phyloP scores from a whole-genome alignment of 208 protist genomes.

The Zelonia costaricensis region DNA sequence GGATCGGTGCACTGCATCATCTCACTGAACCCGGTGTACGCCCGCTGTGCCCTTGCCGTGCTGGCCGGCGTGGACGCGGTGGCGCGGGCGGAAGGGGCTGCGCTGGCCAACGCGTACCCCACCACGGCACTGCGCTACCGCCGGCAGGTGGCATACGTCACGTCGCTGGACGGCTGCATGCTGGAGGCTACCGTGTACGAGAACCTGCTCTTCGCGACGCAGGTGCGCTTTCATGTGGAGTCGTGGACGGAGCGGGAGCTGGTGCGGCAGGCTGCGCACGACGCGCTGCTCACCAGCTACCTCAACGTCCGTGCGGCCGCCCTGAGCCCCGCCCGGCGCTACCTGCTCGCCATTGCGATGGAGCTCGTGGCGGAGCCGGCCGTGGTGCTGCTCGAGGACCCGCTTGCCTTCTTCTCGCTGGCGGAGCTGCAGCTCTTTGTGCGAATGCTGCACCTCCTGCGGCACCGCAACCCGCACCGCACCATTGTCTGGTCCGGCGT shows the following conservation, averaged over 20 bases:
- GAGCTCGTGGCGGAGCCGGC: conserved; percentile 53
- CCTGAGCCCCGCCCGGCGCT: conserved; percentile 19
- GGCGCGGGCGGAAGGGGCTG: conserved; percentile 46
- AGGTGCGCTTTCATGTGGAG: conserved; percentile 47
- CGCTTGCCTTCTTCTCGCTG: conserved; percentile 29
- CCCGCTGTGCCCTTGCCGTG: conserved; percentile 18
- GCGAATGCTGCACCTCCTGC: conserved; percentile 61
- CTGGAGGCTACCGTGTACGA: conserved; percentile 58
- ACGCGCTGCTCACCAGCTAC: conserved; percentile 56
- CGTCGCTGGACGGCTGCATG: conserved; percentile 62
- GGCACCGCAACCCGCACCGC: conserved; percentile 6
- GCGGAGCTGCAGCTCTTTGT: conserved; percentile 63
- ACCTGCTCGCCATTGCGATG: conserved; percentile 51
- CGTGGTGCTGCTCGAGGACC: conserved; percentile 65
- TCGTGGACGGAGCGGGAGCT: conserved; percentile 50
- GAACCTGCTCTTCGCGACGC: conserved; percentile 56
- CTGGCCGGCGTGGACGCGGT: conserved; percentile 55
- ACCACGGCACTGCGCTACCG: conserved; percentile 22
- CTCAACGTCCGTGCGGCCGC: conserved; percentile 3
- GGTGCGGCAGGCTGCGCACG: conserved; percentile 61
- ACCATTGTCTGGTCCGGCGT: conserved; percentile 21
- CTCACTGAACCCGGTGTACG: conserved; percentile 42
- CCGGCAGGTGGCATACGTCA: conserved; percentile 30
- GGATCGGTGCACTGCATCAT: conserved; percentile 30
- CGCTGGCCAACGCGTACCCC: conserved; percentile 42